These are phyloP conservation scores for Prasinococcaceae sp. DNA, from an alignment of 139 green algal species.

Conservation along the genomic window DNA sequence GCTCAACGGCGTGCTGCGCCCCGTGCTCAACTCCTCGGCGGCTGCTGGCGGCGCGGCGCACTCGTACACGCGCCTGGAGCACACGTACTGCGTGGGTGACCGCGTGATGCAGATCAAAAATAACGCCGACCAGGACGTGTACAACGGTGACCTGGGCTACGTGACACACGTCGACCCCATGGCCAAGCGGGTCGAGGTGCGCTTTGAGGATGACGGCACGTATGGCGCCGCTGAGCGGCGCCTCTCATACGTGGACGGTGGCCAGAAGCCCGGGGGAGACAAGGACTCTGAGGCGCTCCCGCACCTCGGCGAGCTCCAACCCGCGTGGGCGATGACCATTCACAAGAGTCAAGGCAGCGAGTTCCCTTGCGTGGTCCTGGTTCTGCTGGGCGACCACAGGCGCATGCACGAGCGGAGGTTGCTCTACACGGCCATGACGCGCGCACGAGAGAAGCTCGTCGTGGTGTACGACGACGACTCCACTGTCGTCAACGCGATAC, in stretches of 20 bases:
- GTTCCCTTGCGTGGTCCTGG: constrained; percentile 51
- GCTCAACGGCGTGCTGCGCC: constrained; percentile 26
- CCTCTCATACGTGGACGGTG: no score
- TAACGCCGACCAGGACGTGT: constrained; percentile 58
- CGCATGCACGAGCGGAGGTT: no score
- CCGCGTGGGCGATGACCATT: constrained; percentile 63
- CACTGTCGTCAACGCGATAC: no score
- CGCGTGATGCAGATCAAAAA: constrained; percentile 56
- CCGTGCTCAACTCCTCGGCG: constrained; percentile 2
- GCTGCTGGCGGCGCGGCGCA: no score
- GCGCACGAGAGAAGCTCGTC: no score
- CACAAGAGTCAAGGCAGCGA: constrained; percentile 83
- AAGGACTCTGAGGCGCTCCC: no score
- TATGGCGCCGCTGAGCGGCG: background rate
- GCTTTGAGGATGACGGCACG: background rate
- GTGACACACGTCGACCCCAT: constrained; percentile 25
- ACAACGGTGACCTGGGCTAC: constrained; percentile 62
- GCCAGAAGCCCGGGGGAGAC: no score
- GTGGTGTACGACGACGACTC: no score
- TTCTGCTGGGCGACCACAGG: constrained; percentile 28
- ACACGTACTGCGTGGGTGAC: constrained; percentile 43
- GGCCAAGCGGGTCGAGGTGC: constrained; percentile 6
- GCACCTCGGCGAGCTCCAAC: constrained; percentile 30
- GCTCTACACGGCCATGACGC: no score
- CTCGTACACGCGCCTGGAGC: no score